A percentile compares a stretch with the other conserved stretches of the same genome.
These are phyloP conservation scores for Penicillium diatomitis DNA, from an alignment of 495 filamentous ascomycete species.

Conservation along the genomic window DNA sequence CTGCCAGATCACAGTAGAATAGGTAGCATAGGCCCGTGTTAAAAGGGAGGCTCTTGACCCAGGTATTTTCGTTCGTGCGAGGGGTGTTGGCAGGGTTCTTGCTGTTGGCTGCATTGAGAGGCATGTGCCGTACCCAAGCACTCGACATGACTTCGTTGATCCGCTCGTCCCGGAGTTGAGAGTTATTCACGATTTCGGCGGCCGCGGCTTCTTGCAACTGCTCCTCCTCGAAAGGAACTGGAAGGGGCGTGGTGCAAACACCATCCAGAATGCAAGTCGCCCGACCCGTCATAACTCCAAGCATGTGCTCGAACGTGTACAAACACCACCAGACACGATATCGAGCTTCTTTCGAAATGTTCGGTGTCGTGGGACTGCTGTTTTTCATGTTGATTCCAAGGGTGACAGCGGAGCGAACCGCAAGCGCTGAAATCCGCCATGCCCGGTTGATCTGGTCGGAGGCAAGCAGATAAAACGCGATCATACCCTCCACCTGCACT, in stretches of 20 bases:
- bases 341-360: constrained; percentile 51
- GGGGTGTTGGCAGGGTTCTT: constrained; percentile 16
- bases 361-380: constrained; percentile 38
- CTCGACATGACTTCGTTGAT: constrained; percentile 31
- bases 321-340: constrained; percentile 60
- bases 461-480: constrained; percentile 43
- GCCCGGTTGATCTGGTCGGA: constrained; percentile 50
- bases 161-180: constrained; percentile 25
- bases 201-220: constrained; percentile 25
- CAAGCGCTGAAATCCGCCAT: constrained; percentile 54
- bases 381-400: constrained; percentile 59
- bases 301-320: constrained; percentile 50
- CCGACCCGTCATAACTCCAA: constrained; percentile 59
- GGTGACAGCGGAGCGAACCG: constrained; percentile 50
- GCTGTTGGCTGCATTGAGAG: constrained; percentile 25
- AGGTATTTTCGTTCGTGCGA: constrained; percentile 15
- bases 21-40: constrained; percentile 38
- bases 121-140: constrained; percentile 28
- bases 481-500: constrained; percentile 41
- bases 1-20: constrained; percentile 39
- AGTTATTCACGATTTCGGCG: constrained; percentile 23
- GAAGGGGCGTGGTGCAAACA: constrained; percentile 52
- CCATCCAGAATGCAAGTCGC: constrained; percentile 49
- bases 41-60: constrained; percentile 26
- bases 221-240: constrained; percentile 49